These are phyloP conservation scores for Diaporthe citri DNA, from an alignment of 2,329 filamentous ascomycete species.

Conservation along the genomic window DNA sequence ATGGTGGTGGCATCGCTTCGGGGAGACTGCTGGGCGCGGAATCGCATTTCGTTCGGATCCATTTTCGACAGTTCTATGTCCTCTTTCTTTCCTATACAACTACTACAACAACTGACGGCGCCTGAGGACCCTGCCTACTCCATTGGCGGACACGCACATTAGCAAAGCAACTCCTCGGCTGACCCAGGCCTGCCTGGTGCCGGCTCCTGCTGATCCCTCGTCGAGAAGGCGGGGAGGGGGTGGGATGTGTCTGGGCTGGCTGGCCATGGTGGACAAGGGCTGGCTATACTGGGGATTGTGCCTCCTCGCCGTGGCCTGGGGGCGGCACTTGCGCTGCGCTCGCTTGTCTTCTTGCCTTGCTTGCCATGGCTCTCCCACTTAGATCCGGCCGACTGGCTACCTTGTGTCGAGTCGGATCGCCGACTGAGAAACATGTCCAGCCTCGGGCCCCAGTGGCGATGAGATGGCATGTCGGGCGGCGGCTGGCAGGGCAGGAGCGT, in stretches of 20 bases:
- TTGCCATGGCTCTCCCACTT: neutral
- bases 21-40: slow-evolving; percentile 81
- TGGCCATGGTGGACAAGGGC: slow-evolving; percentile 1
- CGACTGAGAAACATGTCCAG: neutral
- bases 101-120: slow-evolving; percentile 54
- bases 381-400: neutral
- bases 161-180: slow-evolving; percentile 34
- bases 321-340: slow-evolving; percentile 14
- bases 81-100: slow-evolving; percentile 49
- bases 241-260: slow-evolving; percentile 33
- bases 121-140: slow-evolving; percentile 52
- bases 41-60: slow-evolving; percentile 78
- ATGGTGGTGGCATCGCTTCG: slow-evolving; percentile 82
- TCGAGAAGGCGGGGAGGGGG: slow-evolving; percentile 25
- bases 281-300: slow-evolving; percentile 22
- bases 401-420: neutral
- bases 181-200: slow-evolving; percentile 30
- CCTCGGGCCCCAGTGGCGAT: neutral
- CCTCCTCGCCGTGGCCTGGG: slow-evolving; percentile 23
- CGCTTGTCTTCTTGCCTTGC: neutral
- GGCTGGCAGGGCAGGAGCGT: slow-evolving; percentile 16
- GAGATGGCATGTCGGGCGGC: slow-evolving; percentile 10
- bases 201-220: slow-evolving; percentile 35
- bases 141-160: slow-evolving; percentile 45
- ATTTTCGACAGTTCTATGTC: slow-evolving; percentile 65